Conservation (phyloP, 2,329 filamentous ascomycete genomes). For the Eurotiales sp. region DNA sequence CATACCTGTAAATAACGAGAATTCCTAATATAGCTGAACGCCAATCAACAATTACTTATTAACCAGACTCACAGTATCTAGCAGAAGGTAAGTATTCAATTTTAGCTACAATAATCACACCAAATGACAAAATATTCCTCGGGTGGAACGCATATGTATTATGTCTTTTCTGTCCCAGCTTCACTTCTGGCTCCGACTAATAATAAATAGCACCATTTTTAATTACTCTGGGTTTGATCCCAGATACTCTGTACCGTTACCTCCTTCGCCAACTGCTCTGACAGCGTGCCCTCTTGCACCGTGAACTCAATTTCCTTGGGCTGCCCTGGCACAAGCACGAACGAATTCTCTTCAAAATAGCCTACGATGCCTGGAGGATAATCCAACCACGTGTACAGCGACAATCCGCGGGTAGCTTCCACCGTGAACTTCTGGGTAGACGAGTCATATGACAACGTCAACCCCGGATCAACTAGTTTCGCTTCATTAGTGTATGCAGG, state of each 20-base stretch:
- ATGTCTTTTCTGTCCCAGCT: too few species aligned
- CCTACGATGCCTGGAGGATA: slow-evolving; percentile 49
- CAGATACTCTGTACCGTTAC: slow-evolving; percentile 54
- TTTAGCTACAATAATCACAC: too few species aligned
- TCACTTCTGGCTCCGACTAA: too few species aligned
- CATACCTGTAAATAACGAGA: slow-evolving; percentile 5
- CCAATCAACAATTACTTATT: too few species aligned
- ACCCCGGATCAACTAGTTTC: slow-evolving; percentile 47
- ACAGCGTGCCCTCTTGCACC: slow-evolving; percentile 44
- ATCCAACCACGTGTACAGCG: slow-evolving; percentile 55
- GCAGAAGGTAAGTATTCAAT: too few species aligned
- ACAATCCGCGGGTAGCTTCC: slow-evolving; percentile 46
- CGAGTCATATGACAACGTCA: slow-evolving; percentile 36
- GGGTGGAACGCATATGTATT: too few species aligned
- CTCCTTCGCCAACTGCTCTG: slow-evolving; percentile 41
- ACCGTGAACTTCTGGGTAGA: slow-evolving; percentile 42
- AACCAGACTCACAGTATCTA: too few species aligned
- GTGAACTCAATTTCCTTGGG: slow-evolving; percentile 44
- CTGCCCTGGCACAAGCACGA: slow-evolving; percentile 47
- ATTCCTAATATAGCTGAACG: too few species aligned
- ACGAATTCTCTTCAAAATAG: slow-evolving; percentile 53
- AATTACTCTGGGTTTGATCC: slow-evolving; percentile 32
- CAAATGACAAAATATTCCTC: too few species aligned
- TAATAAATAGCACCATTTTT: too few species aligned
- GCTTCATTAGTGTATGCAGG: slow-evolving; percentile 46